phyloP scores from a whole-genome alignment of 371 early-diverging fungal species.

The Mucor velutinosus region DNA sequence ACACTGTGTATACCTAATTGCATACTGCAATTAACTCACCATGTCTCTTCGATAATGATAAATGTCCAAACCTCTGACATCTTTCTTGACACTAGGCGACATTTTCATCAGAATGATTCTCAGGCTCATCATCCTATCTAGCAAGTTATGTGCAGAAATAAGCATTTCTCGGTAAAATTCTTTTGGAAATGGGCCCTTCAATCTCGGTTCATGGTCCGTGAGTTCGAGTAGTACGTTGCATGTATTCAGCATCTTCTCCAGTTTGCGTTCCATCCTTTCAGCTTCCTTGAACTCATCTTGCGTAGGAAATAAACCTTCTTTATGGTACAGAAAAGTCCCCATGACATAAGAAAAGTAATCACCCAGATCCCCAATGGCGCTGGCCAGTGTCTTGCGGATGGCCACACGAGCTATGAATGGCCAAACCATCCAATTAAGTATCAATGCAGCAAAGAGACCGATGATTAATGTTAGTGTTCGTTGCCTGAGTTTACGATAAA shows the following conservation, averaged over 20 bases:
- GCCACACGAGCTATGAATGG: slow-evolving; percentile 62
- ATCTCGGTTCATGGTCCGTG: slow-evolving; percentile 57
- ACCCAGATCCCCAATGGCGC: slow-evolving; percentile 36
- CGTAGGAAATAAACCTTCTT: slow-evolving; percentile 17
- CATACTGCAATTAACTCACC: slow-evolving; percentile 28
- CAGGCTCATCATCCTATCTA: slow-evolving; percentile 57
- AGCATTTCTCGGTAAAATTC: slow-evolving; percentile 56
- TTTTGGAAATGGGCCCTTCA: slow-evolving; percentile 60
- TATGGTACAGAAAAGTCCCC: slow-evolving; percentile 40
- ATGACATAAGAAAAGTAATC: slow-evolving; percentile 44
- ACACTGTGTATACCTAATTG: neutral
- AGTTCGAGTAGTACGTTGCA: slow-evolving; percentile 45
- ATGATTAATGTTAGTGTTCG: slow-evolving; percentile 53
- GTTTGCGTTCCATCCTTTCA: slow-evolving; percentile 32
- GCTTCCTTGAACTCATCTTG: slow-evolving; percentile 34
- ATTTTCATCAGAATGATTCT: slow-evolving; percentile 49
- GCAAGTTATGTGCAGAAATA: slow-evolving; percentile 48
- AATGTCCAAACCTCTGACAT: slow-evolving; percentile 29
- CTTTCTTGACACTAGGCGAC: slow-evolving; percentile 43
- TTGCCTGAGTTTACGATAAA: slow-evolving; percentile 25
- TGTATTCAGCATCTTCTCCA: slow-evolving; percentile 34
- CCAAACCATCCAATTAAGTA: slow-evolving; percentile 57
- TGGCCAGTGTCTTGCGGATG: slow-evolving; percentile 46
- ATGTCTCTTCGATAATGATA: slow-evolving; percentile 54
- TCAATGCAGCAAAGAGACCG: slow-evolving; percentile 51